These are phyloP conservation scores for Talaromyces adpressus DNA, from an alignment of 495 filamentous ascomycete genomes.

Conservation along the genomic window DNA sequence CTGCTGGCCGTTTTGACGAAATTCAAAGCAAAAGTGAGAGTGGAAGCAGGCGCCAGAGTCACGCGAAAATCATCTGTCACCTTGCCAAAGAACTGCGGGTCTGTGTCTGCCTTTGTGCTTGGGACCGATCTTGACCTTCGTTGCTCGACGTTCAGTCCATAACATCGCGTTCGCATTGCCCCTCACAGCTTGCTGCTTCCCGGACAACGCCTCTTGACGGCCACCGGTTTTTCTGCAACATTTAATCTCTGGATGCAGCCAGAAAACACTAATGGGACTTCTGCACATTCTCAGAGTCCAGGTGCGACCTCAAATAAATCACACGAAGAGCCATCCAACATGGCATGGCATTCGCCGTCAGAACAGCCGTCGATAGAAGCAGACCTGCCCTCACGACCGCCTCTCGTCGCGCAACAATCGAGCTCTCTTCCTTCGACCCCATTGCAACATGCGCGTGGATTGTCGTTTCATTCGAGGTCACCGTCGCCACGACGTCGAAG, in stretches of 20 bases:
- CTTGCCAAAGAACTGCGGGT: neutral
- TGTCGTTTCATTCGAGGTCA: slow-evolving; percentile 76
- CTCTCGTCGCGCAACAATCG: slow-evolving; percentile 60
- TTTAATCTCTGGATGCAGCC: slow-evolving; percentile 34
- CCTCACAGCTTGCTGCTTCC: neutral
- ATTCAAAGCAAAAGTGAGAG: neutral
- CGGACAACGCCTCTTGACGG: neutral
- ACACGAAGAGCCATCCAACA: slow-evolving; percentile 32
- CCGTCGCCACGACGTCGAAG: slow-evolving; percentile 74
- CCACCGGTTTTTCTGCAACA: neutral
- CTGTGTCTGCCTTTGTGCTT: neutral
- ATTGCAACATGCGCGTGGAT: slow-evolving; percentile 77
- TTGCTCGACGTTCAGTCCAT: neutral
- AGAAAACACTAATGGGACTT: slow-evolving; percentile 40
- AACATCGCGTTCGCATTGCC: neutral
- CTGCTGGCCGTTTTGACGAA: neutral
- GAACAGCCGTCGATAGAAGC: slow-evolving; percentile 20
- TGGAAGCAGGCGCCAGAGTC: neutral
- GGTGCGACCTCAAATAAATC: slow-evolving; percentile 39
- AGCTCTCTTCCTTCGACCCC: slow-evolving; percentile 93
- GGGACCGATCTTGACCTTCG: neutral
- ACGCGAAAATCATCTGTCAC: neutral
- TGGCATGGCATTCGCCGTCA: slow-evolving; percentile 35
- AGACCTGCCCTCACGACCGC: slow-evolving; percentile 31
- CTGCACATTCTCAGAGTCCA: slow-evolving; percentile 25